These are phyloP conservation scores for Penicillium expansum DNA, from an alignment of 2,329 filamentous ascomycete genomes.

Conservation along the genomic window DNA sequence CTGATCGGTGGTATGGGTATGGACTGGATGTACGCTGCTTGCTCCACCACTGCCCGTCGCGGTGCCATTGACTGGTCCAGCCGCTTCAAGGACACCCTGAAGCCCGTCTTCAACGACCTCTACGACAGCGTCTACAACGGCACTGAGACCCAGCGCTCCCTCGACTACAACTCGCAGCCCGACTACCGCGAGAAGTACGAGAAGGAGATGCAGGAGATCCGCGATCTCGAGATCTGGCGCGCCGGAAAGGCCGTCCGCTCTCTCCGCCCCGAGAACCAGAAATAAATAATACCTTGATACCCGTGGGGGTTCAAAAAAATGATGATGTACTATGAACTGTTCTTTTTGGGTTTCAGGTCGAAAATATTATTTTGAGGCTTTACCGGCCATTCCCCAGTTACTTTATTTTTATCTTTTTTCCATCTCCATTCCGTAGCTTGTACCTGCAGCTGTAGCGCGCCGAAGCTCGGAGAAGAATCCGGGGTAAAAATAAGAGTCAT, in stretches of 20 bases:
- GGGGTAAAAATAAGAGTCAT: conserved; percentile 7
- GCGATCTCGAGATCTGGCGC: conserved; percentile 97
- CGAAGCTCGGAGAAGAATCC: conserved; percentile 8
- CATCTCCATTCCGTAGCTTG: neutral
- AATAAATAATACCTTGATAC: conserved; percentile 52
- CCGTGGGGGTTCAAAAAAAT: conserved; percentile 33
- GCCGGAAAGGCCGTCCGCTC: conserved; percentile 92
- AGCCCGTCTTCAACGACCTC: conserved; percentile 97
- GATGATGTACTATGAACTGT: conserved; percentile 38
- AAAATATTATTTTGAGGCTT: conserved; percentile 11
- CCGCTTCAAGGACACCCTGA: conserved; percentile 95
- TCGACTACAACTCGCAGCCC: conserved; percentile 93
- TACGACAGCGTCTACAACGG: conserved; percentile 92
- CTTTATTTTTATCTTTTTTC: neutral
- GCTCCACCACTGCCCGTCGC: conserved; percentile 96
- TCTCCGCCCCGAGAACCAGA: conserved; percentile 84
- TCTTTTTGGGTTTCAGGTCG: conserved; percentile 23
- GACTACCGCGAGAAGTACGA: conserved; percentile 98
- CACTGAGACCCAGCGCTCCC: conserved; percentile 89
- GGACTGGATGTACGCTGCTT: conserved; percentile 99
- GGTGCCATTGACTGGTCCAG: conserved; percentile 99
- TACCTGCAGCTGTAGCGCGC: neutral
- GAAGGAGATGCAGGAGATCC: conserved; percentile 98
- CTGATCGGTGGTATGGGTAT: conserved; percentile 96
- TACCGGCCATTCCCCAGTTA: conserved; percentile 5